A percentile compares a stretch with the other conserved stretches of the same genome.
phyloP scores from a whole-genome alignment of 1,284 basidiomycete genomes.

The Rhodotorula sp. region DNA sequence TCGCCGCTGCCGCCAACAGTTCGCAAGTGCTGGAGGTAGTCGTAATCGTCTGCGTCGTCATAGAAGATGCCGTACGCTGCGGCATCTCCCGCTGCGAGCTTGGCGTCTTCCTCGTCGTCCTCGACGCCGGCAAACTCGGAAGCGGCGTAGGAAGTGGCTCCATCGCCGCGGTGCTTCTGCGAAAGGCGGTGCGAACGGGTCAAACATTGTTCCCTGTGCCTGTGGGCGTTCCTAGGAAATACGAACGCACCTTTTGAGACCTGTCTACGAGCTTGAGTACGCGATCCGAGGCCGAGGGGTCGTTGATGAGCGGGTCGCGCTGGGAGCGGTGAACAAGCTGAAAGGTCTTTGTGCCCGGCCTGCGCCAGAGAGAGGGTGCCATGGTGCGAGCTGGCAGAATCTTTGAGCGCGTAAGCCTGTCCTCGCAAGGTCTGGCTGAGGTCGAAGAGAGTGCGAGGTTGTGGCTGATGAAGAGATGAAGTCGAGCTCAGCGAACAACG shows the following conservation, averaged over 20 bases:
- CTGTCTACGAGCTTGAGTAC: slow-evolving; percentile 81
- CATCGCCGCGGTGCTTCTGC: slow-evolving; percentile 2
- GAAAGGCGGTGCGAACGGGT: neutral
- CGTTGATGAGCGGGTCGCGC: slow-evolving; percentile 90
- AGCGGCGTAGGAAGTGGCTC: slow-evolving; percentile 9
- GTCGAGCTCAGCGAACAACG: too few species aligned
- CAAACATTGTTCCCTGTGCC: neutral
- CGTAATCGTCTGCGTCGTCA: slow-evolving; percentile 90
- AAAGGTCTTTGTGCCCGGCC: slow-evolving; percentile 40
- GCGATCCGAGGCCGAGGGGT: slow-evolving; percentile 81
- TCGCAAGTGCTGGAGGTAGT: slow-evolving; percentile 97
- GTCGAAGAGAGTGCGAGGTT: neutral
- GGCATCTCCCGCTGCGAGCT: slow-evolving; percentile 68
- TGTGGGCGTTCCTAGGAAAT: too few species aligned
- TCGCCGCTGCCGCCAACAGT: slow-evolving; percentile 69
- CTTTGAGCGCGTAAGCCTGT: neutral
- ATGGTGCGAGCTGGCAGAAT: slow-evolving; percentile 2
- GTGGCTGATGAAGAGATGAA: neutral
- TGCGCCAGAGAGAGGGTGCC: slow-evolving; percentile 33
- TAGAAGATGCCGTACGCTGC: slow-evolving; percentile 87
- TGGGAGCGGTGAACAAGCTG: slow-evolving; percentile 97
- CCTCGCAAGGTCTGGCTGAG: neutral
- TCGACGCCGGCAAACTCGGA: neutral
- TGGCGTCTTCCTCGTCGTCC: slow-evolving; percentile 48
- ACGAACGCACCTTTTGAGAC: slow-evolving; percentile 43